Percentiles rank a stretch among this genome's conserved stretches.
Conservation (phyloP, 768 basidiomycete genomes). For the Dioszegia hungarica region DNA sequence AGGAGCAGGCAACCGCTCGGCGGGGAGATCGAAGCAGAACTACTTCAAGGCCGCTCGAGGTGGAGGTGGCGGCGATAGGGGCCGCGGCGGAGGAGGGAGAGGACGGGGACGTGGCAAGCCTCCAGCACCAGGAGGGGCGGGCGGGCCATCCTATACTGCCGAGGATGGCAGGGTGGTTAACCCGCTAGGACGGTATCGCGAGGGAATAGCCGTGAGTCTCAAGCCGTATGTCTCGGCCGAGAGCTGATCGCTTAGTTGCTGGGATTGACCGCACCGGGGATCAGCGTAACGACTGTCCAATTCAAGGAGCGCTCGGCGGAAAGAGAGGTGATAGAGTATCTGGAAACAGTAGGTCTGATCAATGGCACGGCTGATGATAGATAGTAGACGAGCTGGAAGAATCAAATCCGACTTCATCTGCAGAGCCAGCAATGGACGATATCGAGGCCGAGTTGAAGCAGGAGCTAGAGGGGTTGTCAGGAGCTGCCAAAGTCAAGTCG, state of each 20-base stretch:
- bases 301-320: slow-evolving; percentile 36
- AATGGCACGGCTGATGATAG: background rate
- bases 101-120: slow-evolving; percentile 14
- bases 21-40: slow-evolving; percentile 18
- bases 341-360: slow-evolving; percentile 15
- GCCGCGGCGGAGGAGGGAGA: slow-evolving; percentile 19
- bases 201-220: slow-evolving; percentile 21
- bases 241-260: slow-evolving; percentile 19
- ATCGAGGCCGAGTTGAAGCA: slow-evolving; percentile 33
- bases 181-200: slow-evolving; percentile 28
- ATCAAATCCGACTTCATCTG: background rate
- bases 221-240: background rate
- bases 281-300: slow-evolving; percentile 27
- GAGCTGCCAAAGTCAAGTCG: slow-evolving; percentile 20
- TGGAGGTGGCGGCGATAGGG: slow-evolving; percentile 10
- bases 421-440: slow-evolving; percentile 21
- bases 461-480: slow-evolving; percentile 26
- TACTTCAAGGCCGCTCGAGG: slow-evolving; percentile 24
- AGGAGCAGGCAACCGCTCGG: background rate
- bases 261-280: slow-evolving; percentile 27
- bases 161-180: slow-evolving; percentile 7
- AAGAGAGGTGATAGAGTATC: slow-evolving; percentile 31
- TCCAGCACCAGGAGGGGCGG: slow-evolving; percentile 4
- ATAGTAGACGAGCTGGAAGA: slow-evolving; percentile 3
- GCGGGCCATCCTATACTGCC: slow-evolving; percentile 5